A percentile compares a stretch with the other conserved stretches of the same genome.
Conservation (phyloP, 768 basidiomycete species). For the Termitomyces sp. region DNA sequence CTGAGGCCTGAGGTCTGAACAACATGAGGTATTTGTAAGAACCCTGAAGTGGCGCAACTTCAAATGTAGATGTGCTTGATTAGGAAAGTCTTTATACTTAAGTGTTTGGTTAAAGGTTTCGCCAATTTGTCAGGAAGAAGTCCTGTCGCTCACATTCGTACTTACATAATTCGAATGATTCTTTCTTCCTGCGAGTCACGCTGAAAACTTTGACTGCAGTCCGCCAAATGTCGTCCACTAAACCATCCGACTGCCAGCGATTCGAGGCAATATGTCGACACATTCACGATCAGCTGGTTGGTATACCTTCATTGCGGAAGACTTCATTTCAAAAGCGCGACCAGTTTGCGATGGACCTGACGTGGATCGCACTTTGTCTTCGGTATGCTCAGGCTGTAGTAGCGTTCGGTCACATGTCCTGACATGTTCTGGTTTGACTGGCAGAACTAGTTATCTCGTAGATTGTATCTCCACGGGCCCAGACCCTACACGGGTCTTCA, state of each 20-base stretch:
- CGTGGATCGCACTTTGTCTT: conserved; percentile 39
- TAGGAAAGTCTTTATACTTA: not conserved
- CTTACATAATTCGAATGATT: not conserved
- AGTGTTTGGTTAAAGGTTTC: not conserved
- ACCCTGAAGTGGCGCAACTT: not conserved
- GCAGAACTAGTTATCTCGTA: conserved; percentile 50
- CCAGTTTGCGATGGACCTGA: conserved; percentile 39
- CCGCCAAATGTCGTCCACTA: not conserved
- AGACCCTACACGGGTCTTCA: conserved; percentile 33
- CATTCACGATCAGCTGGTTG: conserved; percentile 14
- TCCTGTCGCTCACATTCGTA: not conserved
- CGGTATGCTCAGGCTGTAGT: conserved; percentile 28
- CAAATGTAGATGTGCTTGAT: not conserved
- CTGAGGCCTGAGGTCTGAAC: not conserved
- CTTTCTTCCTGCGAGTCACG: not conserved
- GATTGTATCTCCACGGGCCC: conserved; percentile 39
- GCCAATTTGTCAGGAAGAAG: not conserved
- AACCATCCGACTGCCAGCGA: not conserved
- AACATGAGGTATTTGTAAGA: not conserved
- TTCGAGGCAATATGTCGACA: conserved; percentile 7
- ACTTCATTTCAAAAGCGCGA: conserved; percentile 18
- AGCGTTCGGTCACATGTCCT: not conserved
- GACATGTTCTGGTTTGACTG: not conserved
- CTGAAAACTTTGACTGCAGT: not conserved
- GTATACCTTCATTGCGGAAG: conserved; percentile 14